phyloP scores from a whole-genome alignment of 208 protist species.

The Leishmania lainsoni region DNA sequence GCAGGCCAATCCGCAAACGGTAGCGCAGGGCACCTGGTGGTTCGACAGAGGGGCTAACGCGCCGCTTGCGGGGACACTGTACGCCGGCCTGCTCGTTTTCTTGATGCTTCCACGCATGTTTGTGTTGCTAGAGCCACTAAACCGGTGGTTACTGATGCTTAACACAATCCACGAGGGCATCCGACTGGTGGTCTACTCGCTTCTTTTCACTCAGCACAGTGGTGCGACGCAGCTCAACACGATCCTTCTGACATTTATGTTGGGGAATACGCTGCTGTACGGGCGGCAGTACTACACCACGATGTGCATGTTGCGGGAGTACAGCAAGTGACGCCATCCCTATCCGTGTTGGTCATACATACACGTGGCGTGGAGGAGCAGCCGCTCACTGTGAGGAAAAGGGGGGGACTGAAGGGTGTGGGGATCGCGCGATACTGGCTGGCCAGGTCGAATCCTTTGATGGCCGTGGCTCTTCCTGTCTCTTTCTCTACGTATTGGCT shows the following conservation, averaged over 20 bases:
- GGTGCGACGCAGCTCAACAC: constrained; percentile 55
- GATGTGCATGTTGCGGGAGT: constrained; percentile 37
- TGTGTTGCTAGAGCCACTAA: constrained; percentile 56
- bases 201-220: constrained; percentile 42
- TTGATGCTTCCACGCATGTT: constrained; percentile 50
- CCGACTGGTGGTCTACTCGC: constrained; percentile 45
- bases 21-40: constrained; percentile 45
- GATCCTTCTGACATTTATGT: constrained; percentile 58
- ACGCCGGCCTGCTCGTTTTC: constrained; percentile 43
- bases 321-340: constrained; percentile 24
- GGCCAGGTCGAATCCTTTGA: not conserved
- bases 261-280: constrained; percentile 52
- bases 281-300: constrained; percentile 61
- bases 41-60: constrained; percentile 49
- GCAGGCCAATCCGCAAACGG: constrained; percentile 6
- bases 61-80: constrained; percentile 38
- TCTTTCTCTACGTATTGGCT: constrained; percentile 2
- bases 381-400: not conserved
- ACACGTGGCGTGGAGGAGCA: not conserved
- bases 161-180: constrained; percentile 46
- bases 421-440: not conserved
- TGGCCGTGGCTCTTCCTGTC: not conserved
- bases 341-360: not conserved
- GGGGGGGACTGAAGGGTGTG: not conserved
- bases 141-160: constrained; percentile 56